A percentile compares a stretch with the other conserved stretches of the same genome.
Evolutionary conservation across 805 yeast genomes (phyloP).

Genomic region (Maudiozyma saulgeensis): DNA sequence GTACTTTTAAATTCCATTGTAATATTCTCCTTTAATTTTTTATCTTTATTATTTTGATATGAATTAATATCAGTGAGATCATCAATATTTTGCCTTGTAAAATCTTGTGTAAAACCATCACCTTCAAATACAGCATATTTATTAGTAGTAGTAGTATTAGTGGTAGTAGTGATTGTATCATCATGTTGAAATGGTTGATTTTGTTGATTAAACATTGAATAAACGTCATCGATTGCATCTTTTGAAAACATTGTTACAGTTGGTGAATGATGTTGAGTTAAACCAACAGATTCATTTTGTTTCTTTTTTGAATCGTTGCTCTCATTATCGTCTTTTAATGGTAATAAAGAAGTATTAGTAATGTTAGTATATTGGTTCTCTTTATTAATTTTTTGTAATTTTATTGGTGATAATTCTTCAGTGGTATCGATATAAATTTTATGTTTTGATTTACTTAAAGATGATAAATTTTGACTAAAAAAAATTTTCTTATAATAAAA

Average conservation of each 20-base stretch:
- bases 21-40: not conserved
- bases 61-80: conserved; percentile 31
- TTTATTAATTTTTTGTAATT: not conserved
- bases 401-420: no score
- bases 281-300: not conserved
- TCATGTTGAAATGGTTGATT: conserved; percentile 7
- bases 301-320: conserved; percentile 4
- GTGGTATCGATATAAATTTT: not conserved
- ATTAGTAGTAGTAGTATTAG: conserved; percentile 5
- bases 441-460: not conserved
- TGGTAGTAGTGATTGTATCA: not conserved
- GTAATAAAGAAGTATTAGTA: conserved; percentile 35
- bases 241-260: conserved; percentile 71
- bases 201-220: conserved; percentile 59
- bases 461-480: not conserved
- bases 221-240: conserved; percentile 64
- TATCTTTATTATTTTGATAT: not conserved
- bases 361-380: conserved; percentile 2
- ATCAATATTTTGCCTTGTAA: conserved; percentile 25
- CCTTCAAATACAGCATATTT: conserved; percentile 23
- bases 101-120: conserved; percentile 32
- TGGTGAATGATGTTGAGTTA: conserved; percentile 44
- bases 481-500: conserved; percentile 6
- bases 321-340: conserved; percentile 31
- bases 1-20: conserved; percentile 1